Percentiles rank a stretch among this genome's conserved stretches.
phyloP scores from a whole-genome alignment of 2,329 filamentous ascomycete genomes.

The Dothideomycetidae sp. region DNA sequence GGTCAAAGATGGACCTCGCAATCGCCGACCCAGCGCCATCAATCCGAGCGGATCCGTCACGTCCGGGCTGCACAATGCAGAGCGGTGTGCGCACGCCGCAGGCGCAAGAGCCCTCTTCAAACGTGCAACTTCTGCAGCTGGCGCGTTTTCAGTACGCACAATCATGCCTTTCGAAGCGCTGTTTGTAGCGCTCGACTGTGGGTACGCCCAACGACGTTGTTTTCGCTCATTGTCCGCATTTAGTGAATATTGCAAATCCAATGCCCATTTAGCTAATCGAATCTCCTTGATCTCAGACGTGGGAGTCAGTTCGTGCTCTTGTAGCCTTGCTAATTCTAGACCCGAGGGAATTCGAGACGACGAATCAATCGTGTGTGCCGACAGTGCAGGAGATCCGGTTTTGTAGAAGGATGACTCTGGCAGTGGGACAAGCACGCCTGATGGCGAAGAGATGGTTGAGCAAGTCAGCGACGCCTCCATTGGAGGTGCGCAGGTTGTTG shows the following conservation, averaged over 20 bases:
- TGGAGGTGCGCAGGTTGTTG: constrained; percentile 37
- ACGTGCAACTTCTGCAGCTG: background rate
- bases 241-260: constrained; percentile 62
- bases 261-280: constrained; percentile 68
- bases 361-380: constrained; percentile 8
- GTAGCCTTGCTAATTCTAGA: constrained; percentile 4
- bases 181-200: constrained; percentile 48
- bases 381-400: constrained; percentile 4
- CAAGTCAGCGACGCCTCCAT: constrained; percentile 4
- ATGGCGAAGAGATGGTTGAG: constrained; percentile 16
- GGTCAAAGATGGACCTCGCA: constrained; percentile 4
- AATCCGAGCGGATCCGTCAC: constrained; percentile 68
- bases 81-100: constrained; percentile 13
- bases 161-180: constrained; percentile 33
- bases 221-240: constrained; percentile 63
- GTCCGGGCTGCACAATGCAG: constrained; percentile 27
- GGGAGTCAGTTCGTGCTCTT: background rate
- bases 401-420: constrained; percentile 5
- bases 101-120: constrained; percentile 15
- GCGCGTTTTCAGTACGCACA: constrained; percentile 1
- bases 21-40: constrained; percentile 43
- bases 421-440: constrained; percentile 10
- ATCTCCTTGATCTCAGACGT: constrained; percentile 37
- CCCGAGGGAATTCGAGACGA: background rate
- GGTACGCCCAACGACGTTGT: constrained; percentile 42